Evolutionary conservation across 2,329 filamentous ascomycete species (phyloP), one percentile per base, ranked within the genome.

Genomic region (Polychaeton citri): DNA sequence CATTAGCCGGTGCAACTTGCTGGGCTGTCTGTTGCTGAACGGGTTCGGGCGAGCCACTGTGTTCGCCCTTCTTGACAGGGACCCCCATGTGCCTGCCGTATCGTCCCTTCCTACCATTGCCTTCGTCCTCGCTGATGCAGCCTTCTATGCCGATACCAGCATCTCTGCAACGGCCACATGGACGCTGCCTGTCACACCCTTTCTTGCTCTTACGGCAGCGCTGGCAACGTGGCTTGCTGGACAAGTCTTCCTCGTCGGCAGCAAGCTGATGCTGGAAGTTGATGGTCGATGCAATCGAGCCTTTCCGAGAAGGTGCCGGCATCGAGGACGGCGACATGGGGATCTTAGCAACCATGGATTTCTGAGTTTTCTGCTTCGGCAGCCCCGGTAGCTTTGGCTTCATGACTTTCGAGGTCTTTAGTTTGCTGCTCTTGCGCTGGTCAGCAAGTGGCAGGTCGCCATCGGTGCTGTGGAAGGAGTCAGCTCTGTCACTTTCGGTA

Each of bases 161-260:
- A 62, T 98, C 90, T 58, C 86, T 85, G 74, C 90, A 98, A 44
- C 90, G 77, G 38, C 86, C 84, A 54, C 90, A 98, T 19, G 90
- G 90, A 26, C 90, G 79, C 62, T 96, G 90, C 39, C 90, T 80
- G 64, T 98, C 90, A 57, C 90, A 98, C 9, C 90, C 90, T 65
- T 98, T 98, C 71, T 98, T 98, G 65, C 88, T 96, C 74, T 98
- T 98, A 52, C 90, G 81, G 69, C 90, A 98, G 39, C 90, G 81
- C 60, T 98, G 90, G 68, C 90, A 98, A 43, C 90, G 86, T 38
- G 90, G 90, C 64, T 96, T 95, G 46, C 81, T 87, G 0, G 88
- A 95, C 15, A 96, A 66, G 38, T 95, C 87, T 46, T 95, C 87
- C 46, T 94, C 84, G 46, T 86, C 84, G 20, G 68, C 66, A 33